These are phyloP conservation scores for Multifurca ochricompacta DNA, from an alignment of 768 basidiomycete species.

Conservation along the genomic window DNA sequence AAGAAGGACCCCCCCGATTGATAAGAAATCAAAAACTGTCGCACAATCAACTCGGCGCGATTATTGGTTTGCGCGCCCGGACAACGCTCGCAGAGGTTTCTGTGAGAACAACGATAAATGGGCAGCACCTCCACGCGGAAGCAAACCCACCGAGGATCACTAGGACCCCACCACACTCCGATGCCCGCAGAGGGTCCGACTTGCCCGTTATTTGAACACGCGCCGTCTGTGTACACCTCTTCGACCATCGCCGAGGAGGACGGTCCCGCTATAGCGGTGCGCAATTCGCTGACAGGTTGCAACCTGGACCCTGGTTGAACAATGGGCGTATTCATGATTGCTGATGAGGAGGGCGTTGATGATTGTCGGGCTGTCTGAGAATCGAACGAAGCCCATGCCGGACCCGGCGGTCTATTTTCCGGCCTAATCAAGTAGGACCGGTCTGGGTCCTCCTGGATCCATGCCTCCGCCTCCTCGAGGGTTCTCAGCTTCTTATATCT, in stretches of 20 bases:
- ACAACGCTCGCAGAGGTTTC: constrained; percentile 77
- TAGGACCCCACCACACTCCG: constrained; percentile 82
- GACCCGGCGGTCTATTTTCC: background rate
- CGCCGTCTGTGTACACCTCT: constrained; percentile 79
- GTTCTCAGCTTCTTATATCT: constrained; percentile 61
- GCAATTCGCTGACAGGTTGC: background rate
- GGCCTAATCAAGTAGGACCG: background rate
- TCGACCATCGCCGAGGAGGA: constrained; percentile 27
- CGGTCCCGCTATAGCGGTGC: background rate
- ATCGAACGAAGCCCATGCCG: background rate
- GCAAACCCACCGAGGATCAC: constrained; percentile 49
- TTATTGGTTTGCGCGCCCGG: constrained; percentile 84
- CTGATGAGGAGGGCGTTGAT: background rate
- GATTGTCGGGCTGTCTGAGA: background rate
- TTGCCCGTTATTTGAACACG: constrained; percentile 78
- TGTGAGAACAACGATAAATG: constrained; percentile 25
- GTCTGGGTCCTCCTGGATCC: constrained; percentile 28
- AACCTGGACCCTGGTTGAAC: background rate
- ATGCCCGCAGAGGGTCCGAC: constrained; percentile 62
- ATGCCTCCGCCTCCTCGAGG: constrained; percentile 50
- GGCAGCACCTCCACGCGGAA: background rate
- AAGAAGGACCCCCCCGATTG: background rate
- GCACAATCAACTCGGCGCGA: constrained; percentile 78
- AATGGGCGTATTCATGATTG: background rate
- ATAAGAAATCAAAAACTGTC: constrained; percentile 23